phyloP scores from a whole-genome alignment of 345 rosid species.

The Syzygium oleosum region DNA sequence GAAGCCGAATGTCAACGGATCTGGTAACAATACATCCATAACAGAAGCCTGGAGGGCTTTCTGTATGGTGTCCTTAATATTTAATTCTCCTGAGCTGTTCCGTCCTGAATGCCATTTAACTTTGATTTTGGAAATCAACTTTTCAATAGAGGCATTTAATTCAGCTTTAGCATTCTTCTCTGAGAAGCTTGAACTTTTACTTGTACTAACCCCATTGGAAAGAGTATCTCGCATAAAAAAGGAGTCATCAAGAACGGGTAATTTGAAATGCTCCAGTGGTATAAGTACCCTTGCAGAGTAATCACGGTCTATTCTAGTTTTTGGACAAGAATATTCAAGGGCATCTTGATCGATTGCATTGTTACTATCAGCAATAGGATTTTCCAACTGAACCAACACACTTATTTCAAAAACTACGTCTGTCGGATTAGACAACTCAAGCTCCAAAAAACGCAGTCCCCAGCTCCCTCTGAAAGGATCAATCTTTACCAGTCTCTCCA shows the following conservation, averaged over 20 bases:
- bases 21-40: conserved; percentile 94
- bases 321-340: conserved; percentile 69
- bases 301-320: conserved; percentile 87
- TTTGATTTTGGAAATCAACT: conserved; percentile 82
- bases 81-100: conserved; percentile 90
- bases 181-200: conserved; percentile 56
- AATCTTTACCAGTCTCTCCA: conserved; percentile 75
- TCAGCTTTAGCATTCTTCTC: conserved; percentile 90
- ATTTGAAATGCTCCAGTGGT: conserved; percentile 93
- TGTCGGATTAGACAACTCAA: conserved; percentile 91
- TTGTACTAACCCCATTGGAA: conserved; percentile 27
- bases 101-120: conserved; percentile 95
- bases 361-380: conserved; percentile 35
- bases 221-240: conserved; percentile 65
- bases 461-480: conserved; percentile 98
- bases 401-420: conserved; percentile 86
- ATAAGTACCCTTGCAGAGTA: conserved; percentile 86
- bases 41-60: conserved; percentile 85
- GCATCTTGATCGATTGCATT: conserved; percentile 34
- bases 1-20: conserved; percentile 93
- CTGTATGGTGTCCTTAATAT: conserved; percentile 83
- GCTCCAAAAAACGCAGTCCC: conserved; percentile 94
- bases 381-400: conserved; percentile 79
- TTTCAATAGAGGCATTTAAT: conserved; percentile 74
- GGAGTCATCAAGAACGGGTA: conserved; percentile 88